Evolutionary conservation across 768 basidiomycete genomes (phyloP).

Genomic region (Pholiota conissans): DNA sequence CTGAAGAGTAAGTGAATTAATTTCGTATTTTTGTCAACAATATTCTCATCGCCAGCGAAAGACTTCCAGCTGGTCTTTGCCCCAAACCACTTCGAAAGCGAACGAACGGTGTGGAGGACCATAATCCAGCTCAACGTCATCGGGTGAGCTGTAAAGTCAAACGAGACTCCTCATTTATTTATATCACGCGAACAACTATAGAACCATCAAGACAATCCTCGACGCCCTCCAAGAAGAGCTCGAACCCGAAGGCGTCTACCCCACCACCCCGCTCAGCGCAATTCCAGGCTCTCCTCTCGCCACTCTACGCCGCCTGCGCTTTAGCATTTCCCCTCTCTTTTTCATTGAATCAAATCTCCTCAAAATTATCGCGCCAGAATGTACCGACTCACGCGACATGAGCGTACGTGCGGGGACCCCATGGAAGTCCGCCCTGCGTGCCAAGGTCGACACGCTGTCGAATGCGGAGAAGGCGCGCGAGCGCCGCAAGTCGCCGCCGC

Average conservation of each 20-base stretch:
- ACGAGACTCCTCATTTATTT: not conserved
- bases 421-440: slow-evolving; percentile 53
- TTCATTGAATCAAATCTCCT: slow-evolving; percentile 55
- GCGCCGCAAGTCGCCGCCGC: slow-evolving; percentile 20
- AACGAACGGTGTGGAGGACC: slow-evolving; percentile 59
- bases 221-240: slow-evolving; percentile 52
- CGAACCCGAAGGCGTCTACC: slow-evolving; percentile 22
- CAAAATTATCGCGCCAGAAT: slow-evolving; percentile 49
- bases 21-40: slow-evolving; percentile 20
- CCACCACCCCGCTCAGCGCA: slow-evolving; percentile 14
- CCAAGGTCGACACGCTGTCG: not conserved
- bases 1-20: slow-evolving; percentile 38
- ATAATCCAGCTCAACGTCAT: slow-evolving; percentile 74
- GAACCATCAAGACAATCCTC: slow-evolving; percentile 59
- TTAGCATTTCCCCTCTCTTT: slow-evolving; percentile 47
- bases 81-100: slow-evolving; percentile 57
- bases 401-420: slow-evolving; percentile 57
- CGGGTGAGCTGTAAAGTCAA: slow-evolving; percentile 34
- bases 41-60: slow-evolving; percentile 23
- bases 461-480: not conserved
- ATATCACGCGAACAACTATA: slow-evolving; percentile 18
- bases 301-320: slow-evolving; percentile 32
- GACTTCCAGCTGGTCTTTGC: slow-evolving; percentile 72
- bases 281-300: slow-evolving; percentile 18
- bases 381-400: slow-evolving; percentile 36